Evolutionary conservation across 2,329 filamentous ascomycete genomes (phyloP).

Genomic region (Cadophora luteo-olivacea): DNA sequence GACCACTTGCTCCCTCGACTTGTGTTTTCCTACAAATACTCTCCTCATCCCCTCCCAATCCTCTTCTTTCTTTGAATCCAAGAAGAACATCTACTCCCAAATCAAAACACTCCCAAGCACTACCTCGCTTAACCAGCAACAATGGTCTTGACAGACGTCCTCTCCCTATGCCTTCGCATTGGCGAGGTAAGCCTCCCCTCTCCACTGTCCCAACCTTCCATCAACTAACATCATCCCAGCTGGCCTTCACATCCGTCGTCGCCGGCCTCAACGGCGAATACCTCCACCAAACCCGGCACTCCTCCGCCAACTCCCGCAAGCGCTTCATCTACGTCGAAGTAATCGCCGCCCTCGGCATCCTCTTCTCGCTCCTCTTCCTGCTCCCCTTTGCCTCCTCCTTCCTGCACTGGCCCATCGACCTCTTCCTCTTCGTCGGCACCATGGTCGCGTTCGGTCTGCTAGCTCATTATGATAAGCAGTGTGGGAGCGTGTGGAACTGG

Average conservation of each 20-base stretch:
- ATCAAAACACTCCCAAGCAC: neutral
- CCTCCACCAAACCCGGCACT: conserved; percentile 55
- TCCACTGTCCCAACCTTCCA: neutral
- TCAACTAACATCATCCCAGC: conserved; percentile 53
- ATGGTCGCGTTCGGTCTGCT: conserved; percentile 59
- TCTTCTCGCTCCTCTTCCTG: conserved; percentile 75
- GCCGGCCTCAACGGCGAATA: conserved; percentile 73
- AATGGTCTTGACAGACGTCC: conserved; percentile 35
- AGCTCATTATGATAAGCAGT: conserved; percentile 58
- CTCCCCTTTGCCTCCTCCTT: conserved; percentile 73
- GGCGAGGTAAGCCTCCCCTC: conserved; percentile 36
- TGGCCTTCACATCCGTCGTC: conserved; percentile 75
- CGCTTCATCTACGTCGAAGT: conserved; percentile 80
- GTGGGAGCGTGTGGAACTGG: conserved; percentile 78
- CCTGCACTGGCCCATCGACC: conserved; percentile 73
- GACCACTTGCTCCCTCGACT: neutral
- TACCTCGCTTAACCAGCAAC: conserved; percentile 16
- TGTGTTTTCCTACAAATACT: conserved; percentile 16
- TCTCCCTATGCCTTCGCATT: conserved; percentile 38
- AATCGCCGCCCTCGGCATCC: conserved; percentile 70
- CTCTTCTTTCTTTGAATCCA: neutral
- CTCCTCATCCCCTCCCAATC: neutral
- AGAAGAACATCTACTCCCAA: neutral
- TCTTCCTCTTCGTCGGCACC: conserved; percentile 71
- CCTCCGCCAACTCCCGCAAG: conserved; percentile 60